These are phyloP conservation scores for Sphagnum tenellum DNA, from an alignment of 225 moss, liverwort and hornwort species.

Conservation along the genomic window DNA sequence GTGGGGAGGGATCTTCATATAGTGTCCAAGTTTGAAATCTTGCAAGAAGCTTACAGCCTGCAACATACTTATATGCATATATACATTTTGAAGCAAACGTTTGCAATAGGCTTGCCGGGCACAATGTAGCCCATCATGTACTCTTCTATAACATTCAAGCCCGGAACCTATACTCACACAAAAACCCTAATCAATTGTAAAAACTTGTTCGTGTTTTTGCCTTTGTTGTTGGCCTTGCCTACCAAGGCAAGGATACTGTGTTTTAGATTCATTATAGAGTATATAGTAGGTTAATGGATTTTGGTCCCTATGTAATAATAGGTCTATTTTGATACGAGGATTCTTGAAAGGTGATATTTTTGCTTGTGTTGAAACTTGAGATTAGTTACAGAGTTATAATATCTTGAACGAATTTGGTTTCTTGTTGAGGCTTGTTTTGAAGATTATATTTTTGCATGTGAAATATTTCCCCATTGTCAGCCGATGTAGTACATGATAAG, in stretches of 20 bases:
- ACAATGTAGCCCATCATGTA: conserved; percentile 66
- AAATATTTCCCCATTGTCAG: no score
- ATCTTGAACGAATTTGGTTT: no score
- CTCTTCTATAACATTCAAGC: conserved; percentile 57
- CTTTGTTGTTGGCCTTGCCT: no score
- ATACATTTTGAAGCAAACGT: conserved; percentile 63
- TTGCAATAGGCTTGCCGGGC: conserved; percentile 65
- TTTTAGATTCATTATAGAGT: no score
- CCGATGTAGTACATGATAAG: no score
- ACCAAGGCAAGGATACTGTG: not conserved
- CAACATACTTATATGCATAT: conserved; percentile 42
- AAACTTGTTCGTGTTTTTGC: no score
- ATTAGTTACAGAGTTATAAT: no score
- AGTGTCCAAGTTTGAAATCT: conserved; percentile 81
- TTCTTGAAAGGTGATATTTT: not conserved
- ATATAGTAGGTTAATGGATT: no score
- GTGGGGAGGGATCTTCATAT: conserved; percentile 79
- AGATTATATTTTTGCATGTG: no score
- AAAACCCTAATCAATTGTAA: no score
- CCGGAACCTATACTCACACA: conserved; percentile 28
- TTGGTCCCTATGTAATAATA: no score
- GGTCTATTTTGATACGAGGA: not conserved
- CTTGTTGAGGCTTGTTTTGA: conserved; percentile 6
- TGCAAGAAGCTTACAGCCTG: conserved; percentile 54
- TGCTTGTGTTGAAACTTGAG: no score